These are phyloP conservation scores for Aspergillus tamarii DNA, from an alignment of 2,329 filamentous ascomycete species.

Conservation along the genomic window DNA sequence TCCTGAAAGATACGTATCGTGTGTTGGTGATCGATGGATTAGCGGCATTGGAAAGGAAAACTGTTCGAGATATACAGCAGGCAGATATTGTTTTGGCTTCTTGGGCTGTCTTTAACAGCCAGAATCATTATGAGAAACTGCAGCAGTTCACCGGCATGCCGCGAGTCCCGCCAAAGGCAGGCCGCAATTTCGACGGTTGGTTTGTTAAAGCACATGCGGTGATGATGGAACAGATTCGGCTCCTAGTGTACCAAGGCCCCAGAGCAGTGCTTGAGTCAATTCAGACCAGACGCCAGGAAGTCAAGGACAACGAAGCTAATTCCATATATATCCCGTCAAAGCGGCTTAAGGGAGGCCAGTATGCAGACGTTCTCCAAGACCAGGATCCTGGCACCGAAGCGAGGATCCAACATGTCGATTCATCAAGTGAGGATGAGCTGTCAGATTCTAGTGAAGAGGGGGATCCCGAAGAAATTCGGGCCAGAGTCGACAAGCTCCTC, in stretches of 20 bases:
- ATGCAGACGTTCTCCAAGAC: conserved; percentile 22
- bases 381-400: conserved; percentile 1
- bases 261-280: conserved; percentile 36
- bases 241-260: conserved; percentile 36
- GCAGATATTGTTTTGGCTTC: conserved; percentile 61
- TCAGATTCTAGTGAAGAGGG: conserved; percentile 17
- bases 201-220: conserved; percentile 48
- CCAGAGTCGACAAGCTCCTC: conserved; percentile 17
- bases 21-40: conserved; percentile 50
- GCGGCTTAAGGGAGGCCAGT: conserved; percentile 34
- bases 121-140: conserved; percentile 54
- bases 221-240: conserved; percentile 47
- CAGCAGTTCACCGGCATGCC: conserved; percentile 56
- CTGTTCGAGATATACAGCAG: conserved; percentile 48
- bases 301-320: conserved; percentile 41
- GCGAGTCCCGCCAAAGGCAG: conserved; percentile 41
- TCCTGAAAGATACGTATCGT: conserved; percentile 47
- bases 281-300: conserved; percentile 30
- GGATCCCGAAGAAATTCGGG: conserved; percentile 20
- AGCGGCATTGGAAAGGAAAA: conserved; percentile 44
- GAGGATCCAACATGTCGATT: conserved; percentile 15
- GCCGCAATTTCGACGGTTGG: conserved; percentile 59
- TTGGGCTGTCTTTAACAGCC: conserved; percentile 53
- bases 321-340: conserved; percentile 42
- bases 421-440: conserved; percentile 22